Percentiles rank a stretch among this genome's conserved stretches.
Evolutionary conservation across 2,329 filamentous ascomycete genomes (phyloP).

Genomic region (Clarireedia sp.): DNA sequence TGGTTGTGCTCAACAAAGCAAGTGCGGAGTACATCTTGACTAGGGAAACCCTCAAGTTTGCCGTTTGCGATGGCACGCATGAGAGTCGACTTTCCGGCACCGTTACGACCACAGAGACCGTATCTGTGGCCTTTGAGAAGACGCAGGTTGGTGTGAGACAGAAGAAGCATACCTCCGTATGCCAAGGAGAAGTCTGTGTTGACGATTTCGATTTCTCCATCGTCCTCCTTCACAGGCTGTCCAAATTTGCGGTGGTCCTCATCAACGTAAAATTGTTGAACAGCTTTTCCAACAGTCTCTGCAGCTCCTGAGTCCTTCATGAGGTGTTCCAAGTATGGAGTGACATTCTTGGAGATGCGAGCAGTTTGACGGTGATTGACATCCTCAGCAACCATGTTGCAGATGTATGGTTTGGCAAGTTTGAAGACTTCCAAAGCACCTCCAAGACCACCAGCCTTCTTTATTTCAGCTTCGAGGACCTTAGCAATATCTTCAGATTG

Average conservation of each 20-base stretch:
- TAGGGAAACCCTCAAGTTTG: slow-evolving; percentile 94
- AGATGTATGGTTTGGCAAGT: slow-evolving; percentile 64
- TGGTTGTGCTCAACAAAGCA: slow-evolving; percentile 99
- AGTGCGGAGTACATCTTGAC: slow-evolving; percentile 84
- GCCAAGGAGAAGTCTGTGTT: slow-evolving; percentile 96
- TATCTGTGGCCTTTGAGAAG: slow-evolving; percentile 96
- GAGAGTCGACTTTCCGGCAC: slow-evolving; percentile 96
- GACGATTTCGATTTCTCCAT: slow-evolving; percentile 91
- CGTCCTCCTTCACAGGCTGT: slow-evolving; percentile 75
- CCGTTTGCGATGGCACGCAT: slow-evolving; percentile 95
- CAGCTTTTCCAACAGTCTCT: slow-evolving; percentile 58
- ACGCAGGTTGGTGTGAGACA: slow-evolving; percentile 91
- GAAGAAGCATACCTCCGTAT: slow-evolving; percentile 93
- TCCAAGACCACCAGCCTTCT: slow-evolving; percentile 56
- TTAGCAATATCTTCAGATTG: slow-evolving; percentile 66
- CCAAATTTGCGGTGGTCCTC: slow-evolving; percentile 87
- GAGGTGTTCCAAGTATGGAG: slow-evolving; percentile 68
- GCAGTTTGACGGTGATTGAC: slow-evolving; percentile 73
- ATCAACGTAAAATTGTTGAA: slow-evolving; percentile 71
- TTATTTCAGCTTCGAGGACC: slow-evolving; percentile 67
- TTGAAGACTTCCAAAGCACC: slow-evolving; percentile 59
- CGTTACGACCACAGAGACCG: slow-evolving; percentile 92
- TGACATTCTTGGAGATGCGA: slow-evolving; percentile 61
- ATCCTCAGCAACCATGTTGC: slow-evolving; percentile 79
- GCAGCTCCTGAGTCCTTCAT: slow-evolving; percentile 52